Evolutionary conservation across 192 early-diverging fungal species (phyloP), one percentile per base, ranked within the genome.

Genomic region (Backusella morwellensis): DNA sequence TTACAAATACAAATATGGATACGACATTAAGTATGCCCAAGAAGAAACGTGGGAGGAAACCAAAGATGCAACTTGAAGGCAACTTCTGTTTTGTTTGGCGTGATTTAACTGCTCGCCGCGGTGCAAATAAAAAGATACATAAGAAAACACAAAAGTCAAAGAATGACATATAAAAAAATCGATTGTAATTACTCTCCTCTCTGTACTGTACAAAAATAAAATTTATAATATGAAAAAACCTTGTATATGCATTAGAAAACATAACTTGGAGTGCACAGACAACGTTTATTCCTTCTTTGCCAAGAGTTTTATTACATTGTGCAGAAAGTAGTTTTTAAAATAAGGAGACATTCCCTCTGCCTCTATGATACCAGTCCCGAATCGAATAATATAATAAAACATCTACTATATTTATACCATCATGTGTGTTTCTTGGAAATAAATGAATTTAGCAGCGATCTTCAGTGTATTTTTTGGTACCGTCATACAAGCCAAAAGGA

Each of bases 31-130:
- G 78, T 21, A 83, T 79, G 71, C 81, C 81, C 3, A 79, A 77
- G 35, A 83, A 83, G 52, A 83, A 83, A 56, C 75, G 81, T 29
- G 81, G 81, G 4, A 47, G 81, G n/a, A 83, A 83, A 41, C 81
- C 81, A 23, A 83, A 83, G 36, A 83, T 71, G 36, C 81, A 78
- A 63, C 56, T 83, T 26, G 75, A 71, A 35, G 81, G 81, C 44
- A 83, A 83, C 40, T 78, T 78, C 19, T 83, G 81, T 41, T 83
- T 83, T 75, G 81, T 83, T 19, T 83, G 81, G 81, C 74, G 78
- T 26, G 81, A 83, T 35, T 54, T 81, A 1, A 81, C 76, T 19
- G 80, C 80, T 32, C 59, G 77, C 11, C 77, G 77, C 56, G 72
- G 77, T 29, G 72, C 72, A 40, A 78, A 78, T 34, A 73, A 66